Percentiles rank a stretch among this genome's conserved stretches.
phyloP scores from a whole-genome alignment of 352 stramenopile species.

The Phytophthora brassicae region DNA sequence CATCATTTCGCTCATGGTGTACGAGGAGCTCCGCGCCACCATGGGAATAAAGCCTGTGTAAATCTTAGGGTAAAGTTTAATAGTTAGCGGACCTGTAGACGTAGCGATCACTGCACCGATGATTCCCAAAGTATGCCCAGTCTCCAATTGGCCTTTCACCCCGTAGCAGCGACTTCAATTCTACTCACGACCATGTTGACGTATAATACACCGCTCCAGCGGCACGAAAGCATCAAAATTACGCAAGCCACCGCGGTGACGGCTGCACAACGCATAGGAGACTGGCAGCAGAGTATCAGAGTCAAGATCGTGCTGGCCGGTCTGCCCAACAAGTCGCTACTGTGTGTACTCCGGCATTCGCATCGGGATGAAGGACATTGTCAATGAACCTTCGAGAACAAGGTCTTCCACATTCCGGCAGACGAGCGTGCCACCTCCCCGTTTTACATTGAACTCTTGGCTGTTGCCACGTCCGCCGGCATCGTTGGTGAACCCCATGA shows the following conservation, averaged over 20 bases:
- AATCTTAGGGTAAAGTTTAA: slow-evolving; percentile 17
- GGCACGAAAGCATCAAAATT: slow-evolving; percentile 20
- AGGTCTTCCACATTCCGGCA: slow-evolving; percentile 41
- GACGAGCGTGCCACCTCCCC: slow-evolving; percentile 41
- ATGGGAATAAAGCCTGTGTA: slow-evolving; percentile 63
- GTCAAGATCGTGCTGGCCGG: slow-evolving; percentile 62
- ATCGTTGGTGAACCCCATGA: slow-evolving; percentile 73
- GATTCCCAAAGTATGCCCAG: slow-evolving; percentile 3
- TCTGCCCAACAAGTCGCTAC: slow-evolving; percentile 57
- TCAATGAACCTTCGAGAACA: slow-evolving; percentile 71
- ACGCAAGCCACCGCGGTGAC: slow-evolving; percentile 16
- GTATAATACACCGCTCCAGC: slow-evolving; percentile 13
- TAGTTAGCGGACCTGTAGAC: slow-evolving; percentile 11
- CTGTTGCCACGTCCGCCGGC: slow-evolving; percentile 52
- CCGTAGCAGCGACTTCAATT: background rate
- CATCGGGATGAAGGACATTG: slow-evolving; percentile 71
- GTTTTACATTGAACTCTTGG: slow-evolving; percentile 63
- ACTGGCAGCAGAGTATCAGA: slow-evolving; percentile 45
- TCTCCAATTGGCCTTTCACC: slow-evolving; percentile 22
- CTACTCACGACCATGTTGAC: slow-evolving; percentile 13
- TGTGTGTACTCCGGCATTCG: slow-evolving; percentile 74
- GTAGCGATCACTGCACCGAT: slow-evolving; percentile 11
- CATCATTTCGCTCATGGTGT: slow-evolving; percentile 78
- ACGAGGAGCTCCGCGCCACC: slow-evolving; percentile 60
- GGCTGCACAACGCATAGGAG: slow-evolving; percentile 28